These are phyloP conservation scores for Botrytis tulipae DNA, from an alignment of 2,329 filamentous ascomycete genomes.

Conservation along the genomic window DNA sequence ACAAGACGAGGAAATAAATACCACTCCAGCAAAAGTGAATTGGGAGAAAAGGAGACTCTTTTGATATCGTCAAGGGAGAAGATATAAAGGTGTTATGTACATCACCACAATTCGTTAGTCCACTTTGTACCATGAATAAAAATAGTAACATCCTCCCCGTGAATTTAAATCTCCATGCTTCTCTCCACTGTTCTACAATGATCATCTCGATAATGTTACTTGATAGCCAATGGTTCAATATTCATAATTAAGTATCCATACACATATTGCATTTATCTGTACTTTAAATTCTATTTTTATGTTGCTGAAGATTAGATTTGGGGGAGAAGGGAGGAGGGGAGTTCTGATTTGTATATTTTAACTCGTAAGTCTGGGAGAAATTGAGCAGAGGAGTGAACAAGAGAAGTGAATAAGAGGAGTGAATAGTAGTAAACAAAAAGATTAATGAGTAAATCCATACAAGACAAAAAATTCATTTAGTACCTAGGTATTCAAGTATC, in stretches of 20 bases:
- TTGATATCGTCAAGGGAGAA: neutral
- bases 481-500: no score
- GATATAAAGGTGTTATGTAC: neutral
- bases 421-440: no score
- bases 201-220: neutral
- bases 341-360: neutral
- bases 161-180: neutral
- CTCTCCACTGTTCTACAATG: neutral
- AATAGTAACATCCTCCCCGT: neutral
- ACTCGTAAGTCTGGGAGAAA: neutral
- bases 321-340: neutral
- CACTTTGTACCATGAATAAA: neutral
- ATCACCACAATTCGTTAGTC: neutral
- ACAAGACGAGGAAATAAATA: neutral
- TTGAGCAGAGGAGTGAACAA: no score
- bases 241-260: neutral
- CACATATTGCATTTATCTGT: neutral
- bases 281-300: neutral
- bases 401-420: no score
- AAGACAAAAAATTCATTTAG: no score
- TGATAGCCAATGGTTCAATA: neutral
- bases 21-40: neutral
- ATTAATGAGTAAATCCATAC: no score
- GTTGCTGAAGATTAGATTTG: neutral
- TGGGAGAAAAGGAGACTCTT: neutral